These are phyloP conservation scores for Zostera marina DNA, from an alignment of 116 monocot species.

Conservation along the genomic window DNA sequence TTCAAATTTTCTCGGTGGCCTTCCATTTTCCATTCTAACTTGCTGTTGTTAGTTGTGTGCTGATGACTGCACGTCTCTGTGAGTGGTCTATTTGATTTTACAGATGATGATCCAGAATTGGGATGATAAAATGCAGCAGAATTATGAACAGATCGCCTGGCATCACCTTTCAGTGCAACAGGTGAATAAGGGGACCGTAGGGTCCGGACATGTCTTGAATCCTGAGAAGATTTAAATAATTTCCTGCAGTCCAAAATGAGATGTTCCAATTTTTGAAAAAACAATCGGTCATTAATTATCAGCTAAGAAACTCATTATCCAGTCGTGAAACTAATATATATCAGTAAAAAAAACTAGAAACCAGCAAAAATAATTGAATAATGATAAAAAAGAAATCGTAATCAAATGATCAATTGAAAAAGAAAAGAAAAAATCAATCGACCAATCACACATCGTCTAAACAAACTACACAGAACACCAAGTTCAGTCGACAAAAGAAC, in stretches of 20 bases:
- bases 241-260: background rate
- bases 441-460: too few species aligned
- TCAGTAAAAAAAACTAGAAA: too few species aligned
- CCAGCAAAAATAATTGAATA: too few species aligned
- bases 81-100: background rate
- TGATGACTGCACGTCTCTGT: background rate
- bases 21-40: constrained; percentile 5
- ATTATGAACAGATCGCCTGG: background rate
- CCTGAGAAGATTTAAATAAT: background rate
- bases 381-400: too few species aligned
- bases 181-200: background rate
- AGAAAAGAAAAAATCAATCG: too few species aligned
- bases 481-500: too few species aligned
- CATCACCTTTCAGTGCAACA: background rate
- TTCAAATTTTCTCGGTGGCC: background rate
- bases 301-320: too few species aligned
- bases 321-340: too few species aligned
- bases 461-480: too few species aligned
- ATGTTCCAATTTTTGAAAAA: background rate
- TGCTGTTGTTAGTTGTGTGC: background rate
- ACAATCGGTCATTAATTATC: background rate
- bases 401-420: too few species aligned
- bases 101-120: background rate
- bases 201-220: background rate
- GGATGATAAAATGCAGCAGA: background rate